Evolutionary conservation across 805 yeast genomes (phyloP).

Genomic region (Schizosaccharomyces octosporus): DNA sequence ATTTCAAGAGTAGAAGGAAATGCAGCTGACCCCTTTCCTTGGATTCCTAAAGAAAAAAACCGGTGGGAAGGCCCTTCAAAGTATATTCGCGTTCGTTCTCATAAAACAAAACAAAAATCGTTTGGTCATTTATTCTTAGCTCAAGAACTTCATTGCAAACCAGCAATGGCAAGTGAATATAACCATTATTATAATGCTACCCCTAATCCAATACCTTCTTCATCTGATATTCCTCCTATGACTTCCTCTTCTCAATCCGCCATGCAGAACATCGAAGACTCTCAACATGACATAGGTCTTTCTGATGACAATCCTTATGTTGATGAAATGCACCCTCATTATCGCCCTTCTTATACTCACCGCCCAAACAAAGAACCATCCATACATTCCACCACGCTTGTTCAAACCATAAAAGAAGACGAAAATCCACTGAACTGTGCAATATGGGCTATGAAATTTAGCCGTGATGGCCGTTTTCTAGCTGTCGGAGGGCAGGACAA

Average conservation of each 20-base stretch:
- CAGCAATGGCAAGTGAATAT: neutral
- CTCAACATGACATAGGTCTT: no score
- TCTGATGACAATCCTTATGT: no score
- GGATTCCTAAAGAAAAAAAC: neutral
- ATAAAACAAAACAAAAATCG: conserved; percentile 11
- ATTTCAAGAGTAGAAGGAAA: conserved; percentile 1
- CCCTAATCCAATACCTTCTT: neutral
- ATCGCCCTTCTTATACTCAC: neutral
- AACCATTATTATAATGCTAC: neutral
- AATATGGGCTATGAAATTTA: conserved; percentile 51
- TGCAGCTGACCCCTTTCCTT: neutral
- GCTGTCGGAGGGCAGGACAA: conserved; percentile 71
- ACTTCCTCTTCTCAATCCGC: neutral
- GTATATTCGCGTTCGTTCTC: conserved; percentile 14
- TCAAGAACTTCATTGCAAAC: conserved; percentile 12
- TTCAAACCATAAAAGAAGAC: neutral
- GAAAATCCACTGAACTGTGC: conserved; percentile 17
- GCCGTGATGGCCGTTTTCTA: conserved; percentile 54
- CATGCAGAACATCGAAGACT: no score
- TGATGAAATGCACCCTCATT: no score
- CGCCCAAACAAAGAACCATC: neutral
- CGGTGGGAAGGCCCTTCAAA: conserved; percentile 9
- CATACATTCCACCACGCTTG: neutral
- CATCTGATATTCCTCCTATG: neutral
- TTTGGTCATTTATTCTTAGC: conserved; percentile 15